Base-by-base conservation (phyloP, 768 basidiomycete species). In the Rhizopogon vinicolor region DNA sequence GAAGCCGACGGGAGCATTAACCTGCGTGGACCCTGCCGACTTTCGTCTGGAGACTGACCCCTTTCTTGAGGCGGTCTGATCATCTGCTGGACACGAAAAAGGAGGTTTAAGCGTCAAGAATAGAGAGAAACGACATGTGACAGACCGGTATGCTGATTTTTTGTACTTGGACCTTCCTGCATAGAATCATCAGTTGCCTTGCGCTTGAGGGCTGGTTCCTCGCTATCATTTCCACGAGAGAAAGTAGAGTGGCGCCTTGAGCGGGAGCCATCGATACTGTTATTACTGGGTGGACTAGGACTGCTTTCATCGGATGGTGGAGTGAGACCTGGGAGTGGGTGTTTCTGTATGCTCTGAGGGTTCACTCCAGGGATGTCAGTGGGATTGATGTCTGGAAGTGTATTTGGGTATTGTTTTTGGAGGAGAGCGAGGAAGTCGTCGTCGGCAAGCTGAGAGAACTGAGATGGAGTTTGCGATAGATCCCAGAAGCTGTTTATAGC, bases 401-500 rank as follows among this genome's bases (percentile, higher is more conserved):
- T 62, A 19, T 69, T 60, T 35, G 81, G 75, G 63, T 87, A 90
- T 69, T 91, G 89, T 63, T 89, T 90, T 65, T 86, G 84, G 2
- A 92, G 77, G 50, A 91, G 77, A 10, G 85, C 81, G 43, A 91
- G 80, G 58, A 92, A 88, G 71, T 90, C 87, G 63, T 85, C 85
- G 65, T 91, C 88, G 10, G 83, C 77, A 42, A 90, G 70, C 43
- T 84, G 82, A 6, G 86, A 76, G 73, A 88, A 82, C 43, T 65
- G 65, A 35, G 79, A 69, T 18, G 79, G 67, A 13, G 81, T 70
- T 58, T 84, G 81, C 2, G 84, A 73, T 55, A 87, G 75, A 62
- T 89, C 86, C 87, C 89, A 89, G 67, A 87, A 78, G 18, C 80
- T 73, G 41, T 79, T 71, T 29, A 75, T 59, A 59, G 79, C 70